phyloP scores from a whole-genome alignment of 345 rosid genomes.

The Eutrema japonicum region DNA sequence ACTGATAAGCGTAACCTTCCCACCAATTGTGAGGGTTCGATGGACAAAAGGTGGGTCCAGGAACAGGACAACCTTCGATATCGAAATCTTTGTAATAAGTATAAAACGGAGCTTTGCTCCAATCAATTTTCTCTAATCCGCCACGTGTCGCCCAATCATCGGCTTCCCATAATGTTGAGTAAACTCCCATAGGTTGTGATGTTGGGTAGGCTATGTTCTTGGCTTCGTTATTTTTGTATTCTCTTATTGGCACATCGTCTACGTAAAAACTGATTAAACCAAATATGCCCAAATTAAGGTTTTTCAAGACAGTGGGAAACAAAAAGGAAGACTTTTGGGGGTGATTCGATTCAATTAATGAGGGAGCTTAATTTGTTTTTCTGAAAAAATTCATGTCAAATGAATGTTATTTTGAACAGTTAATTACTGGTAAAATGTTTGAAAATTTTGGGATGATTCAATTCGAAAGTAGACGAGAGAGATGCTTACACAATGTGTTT shows the following conservation, averaged over 20 bases:
- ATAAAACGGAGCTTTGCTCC: conserved; percentile 87
- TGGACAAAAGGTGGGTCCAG: conserved; percentile 72
- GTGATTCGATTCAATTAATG: conserved; percentile 17
- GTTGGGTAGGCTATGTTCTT: conserved; percentile 69
- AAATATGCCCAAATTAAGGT: not conserved
- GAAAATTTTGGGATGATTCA: not conserved
- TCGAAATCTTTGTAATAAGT: conserved; percentile 89
- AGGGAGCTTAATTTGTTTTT: no score
- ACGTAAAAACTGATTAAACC: conserved; percentile 61
- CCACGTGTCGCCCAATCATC: conserved; percentile 99
- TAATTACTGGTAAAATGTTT: not conserved
- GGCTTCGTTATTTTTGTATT: conserved; percentile 80
- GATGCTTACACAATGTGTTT: conserved; percentile 69
- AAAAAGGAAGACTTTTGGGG: not conserved
- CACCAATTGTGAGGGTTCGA: conserved; percentile 76
- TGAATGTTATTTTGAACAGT: no score
- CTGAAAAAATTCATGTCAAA: no score
- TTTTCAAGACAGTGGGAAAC: not conserved
- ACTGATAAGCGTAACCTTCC: conserved; percentile 68
- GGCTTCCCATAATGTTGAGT: conserved; percentile 96
- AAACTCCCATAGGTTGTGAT: conserved; percentile 82
- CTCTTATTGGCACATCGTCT: conserved; percentile 86
- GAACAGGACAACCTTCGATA: conserved; percentile 84
- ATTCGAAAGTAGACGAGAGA: not conserved
- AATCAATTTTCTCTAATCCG: conserved; percentile 84